A percentile compares a stretch with the other conserved stretches of the same genome.
Conservation (phyloP, 169 alveolate species). For the Cystoisospora suis region DNA sequence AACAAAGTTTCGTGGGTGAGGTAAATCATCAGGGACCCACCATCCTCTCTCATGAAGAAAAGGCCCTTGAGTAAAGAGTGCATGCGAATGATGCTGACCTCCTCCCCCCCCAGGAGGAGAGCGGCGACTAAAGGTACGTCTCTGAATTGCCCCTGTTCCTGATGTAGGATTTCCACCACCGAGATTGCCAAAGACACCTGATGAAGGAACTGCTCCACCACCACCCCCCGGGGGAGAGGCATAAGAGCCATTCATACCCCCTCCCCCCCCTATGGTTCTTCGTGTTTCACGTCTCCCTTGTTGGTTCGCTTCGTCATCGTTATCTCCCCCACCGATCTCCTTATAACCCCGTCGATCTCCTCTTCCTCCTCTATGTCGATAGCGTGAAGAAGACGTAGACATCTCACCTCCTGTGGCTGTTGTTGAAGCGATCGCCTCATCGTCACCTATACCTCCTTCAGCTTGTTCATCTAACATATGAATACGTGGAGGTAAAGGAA, state of each 20-base stretch:
- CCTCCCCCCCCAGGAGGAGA: background rate
- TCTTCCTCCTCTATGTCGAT: background rate
- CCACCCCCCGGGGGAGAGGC: no score
- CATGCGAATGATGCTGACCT: background rate
- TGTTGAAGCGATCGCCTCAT: conserved; percentile 19
- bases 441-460: conserved; percentile 32
- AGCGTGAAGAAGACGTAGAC: background rate
- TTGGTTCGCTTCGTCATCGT: background rate
- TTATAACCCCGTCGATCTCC: background rate
- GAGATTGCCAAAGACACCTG: no score
- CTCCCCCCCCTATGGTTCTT: background rate
- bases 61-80: background rate
- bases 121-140: background rate
- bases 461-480: conserved; percentile 23
- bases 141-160: background rate
- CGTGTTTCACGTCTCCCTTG: no score
- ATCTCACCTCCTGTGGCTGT: background rate
- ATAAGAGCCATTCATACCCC: no score
- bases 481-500: conserved; percentile 42
- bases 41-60: conserved; percentile 10
- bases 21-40: conserved; percentile 35
- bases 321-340: background rate
- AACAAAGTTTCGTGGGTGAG: conserved; percentile 39
- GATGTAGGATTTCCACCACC: no score
- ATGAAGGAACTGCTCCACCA: no score